A percentile compares a stretch with the other conserved stretches of the same genome.
Conservation (phyloP, 83 land plant species). For the Thuja plicata region DNA sequence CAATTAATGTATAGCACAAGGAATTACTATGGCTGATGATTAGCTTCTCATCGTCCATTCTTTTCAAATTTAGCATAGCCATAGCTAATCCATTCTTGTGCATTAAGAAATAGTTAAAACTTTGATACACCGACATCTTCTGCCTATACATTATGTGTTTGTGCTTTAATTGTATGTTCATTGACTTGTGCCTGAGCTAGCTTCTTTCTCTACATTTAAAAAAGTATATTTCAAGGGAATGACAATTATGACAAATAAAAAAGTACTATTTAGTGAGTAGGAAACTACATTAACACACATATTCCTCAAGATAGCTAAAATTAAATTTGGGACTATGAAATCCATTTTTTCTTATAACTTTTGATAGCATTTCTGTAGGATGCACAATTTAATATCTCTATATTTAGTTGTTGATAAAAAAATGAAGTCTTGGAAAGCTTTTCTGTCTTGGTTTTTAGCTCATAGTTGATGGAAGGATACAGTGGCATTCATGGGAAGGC, state of each 20-base stretch:
- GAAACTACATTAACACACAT: neutral
- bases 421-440: too few species aligned
- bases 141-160: neutral
- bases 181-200: neutral
- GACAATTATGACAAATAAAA: neutral
- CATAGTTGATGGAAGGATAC: neutral
- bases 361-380: too few species aligned
- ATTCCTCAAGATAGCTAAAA: neutral
- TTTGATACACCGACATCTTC: slow-evolving; percentile 15
- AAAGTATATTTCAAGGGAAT: neutral
- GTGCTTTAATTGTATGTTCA: neutral
- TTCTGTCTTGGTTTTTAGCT: neutral
- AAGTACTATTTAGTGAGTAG: neutral
- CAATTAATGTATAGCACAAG: neutral
- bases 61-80: neutral
- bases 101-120: neutral
- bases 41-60: neutral
- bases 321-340: neutral
- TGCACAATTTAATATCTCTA: too few species aligned
- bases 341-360: neutral
- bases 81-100: neutral
- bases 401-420: too few species aligned
- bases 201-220: slow-evolving; percentile 2
- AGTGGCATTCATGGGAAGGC: neutral
- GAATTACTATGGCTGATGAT: neutral